Evolutionary conservation across 192 early-diverging fungal genomes (phyloP), one percentile per base, ranked within the genome.

Genomic region (Thamnidium elegans): DNA sequence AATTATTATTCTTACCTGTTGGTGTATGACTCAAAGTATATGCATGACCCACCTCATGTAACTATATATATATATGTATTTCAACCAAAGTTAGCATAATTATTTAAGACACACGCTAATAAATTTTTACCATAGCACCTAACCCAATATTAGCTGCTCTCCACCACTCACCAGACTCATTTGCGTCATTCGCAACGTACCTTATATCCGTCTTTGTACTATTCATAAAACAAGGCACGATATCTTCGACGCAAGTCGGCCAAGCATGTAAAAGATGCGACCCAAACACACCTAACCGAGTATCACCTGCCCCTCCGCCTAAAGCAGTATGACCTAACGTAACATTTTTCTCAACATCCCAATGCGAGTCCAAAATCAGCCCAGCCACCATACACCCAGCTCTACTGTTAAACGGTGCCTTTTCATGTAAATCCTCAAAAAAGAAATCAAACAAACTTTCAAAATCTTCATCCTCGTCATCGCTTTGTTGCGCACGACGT

Each of bases 11-110:
- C 17, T 32, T 71, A 71, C 46, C 82, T 3, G 77, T 69, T 0
- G 77, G 72, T 2, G 85, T 84, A 71, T 89, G 88, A 5, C 76
- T 68, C 14, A 86, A 68, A 17, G 85, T 84, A 47, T 84, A 64
- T 44, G 80, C 39, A 51, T 90, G 88, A n/a, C 88, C 88, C 26
- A 81, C 82, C 68, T 90, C 87, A 68, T 90, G 88, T 50, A 90
- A 66, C 56, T 53, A 50, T 42, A 26, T 19, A 1, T 0, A 42
- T 17, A 30, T 58, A 47, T 62, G 56, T 14, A 48, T 48, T 48
- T 39, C 36, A 26, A 26, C 26, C 26, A 26, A 26, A 26, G 26
- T 26, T 26, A 26, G 26, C 3, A 26, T 26, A 26, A 1, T 26
- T 26, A 26, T 26, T 26, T 26, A n/a, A n/a, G n/a, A n/a, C n/a